These are phyloP conservation scores for Akanthomyces dipterigenus DNA, from an alignment of 2,329 filamentous ascomycete genomes.

Conservation along the genomic window DNA sequence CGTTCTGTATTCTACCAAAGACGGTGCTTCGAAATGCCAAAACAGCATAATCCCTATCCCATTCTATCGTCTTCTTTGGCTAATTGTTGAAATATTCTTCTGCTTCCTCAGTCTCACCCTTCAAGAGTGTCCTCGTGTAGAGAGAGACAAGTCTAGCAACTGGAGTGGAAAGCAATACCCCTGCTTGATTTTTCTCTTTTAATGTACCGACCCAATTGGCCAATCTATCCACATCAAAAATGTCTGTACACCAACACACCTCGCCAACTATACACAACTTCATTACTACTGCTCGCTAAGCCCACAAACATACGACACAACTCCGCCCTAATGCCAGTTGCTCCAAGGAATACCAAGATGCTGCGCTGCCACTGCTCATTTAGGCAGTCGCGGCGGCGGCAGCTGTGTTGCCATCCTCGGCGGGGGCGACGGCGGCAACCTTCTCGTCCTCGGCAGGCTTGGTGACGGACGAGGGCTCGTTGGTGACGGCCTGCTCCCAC, in stretches of 20 bases:
- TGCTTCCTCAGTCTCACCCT: neutral
- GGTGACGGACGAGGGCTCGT: conserved; percentile 32
- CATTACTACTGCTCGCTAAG: conserved; percentile 10
- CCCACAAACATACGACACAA: conserved; percentile 11
- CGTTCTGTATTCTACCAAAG: neutral
- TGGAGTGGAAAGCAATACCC: neutral
- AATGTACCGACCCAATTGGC: neutral
- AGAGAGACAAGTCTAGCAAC: neutral
- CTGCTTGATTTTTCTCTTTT: conserved; percentile 13
- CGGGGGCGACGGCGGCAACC: conserved; percentile 24
- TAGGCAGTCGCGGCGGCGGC: conserved; percentile 21
- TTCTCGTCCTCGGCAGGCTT: conserved; percentile 22
- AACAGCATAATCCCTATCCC: conserved; percentile 1
- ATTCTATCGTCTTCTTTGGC: neutral
- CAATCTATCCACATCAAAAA: neutral
- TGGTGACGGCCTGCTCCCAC: conserved; percentile 50
- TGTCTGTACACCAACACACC: neutral
- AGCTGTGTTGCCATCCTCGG: conserved; percentile 27
- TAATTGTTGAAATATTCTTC: neutral
- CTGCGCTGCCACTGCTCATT: neutral
- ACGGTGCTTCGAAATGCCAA: neutral
- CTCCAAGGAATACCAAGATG: neutral
- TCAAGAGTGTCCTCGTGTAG: neutral
- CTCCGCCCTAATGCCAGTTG: conserved; percentile 8
- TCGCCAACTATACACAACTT: neutral